phyloP scores from a whole-genome alignment of 495 filamentous ascomycete species.

The Tirmania nivea region DNA sequence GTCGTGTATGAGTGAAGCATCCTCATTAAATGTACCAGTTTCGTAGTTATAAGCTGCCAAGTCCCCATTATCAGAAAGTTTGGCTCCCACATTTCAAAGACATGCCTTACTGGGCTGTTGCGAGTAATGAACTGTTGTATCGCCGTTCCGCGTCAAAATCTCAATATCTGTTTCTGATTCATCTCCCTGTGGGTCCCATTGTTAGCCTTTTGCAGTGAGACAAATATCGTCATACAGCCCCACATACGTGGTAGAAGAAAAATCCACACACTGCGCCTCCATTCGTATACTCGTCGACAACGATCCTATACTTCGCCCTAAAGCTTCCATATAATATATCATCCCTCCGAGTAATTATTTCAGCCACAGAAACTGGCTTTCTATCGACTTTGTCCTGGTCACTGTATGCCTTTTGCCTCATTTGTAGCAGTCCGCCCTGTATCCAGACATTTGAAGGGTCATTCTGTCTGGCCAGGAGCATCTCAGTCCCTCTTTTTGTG shows the following conservation, averaged over 20 bases:
- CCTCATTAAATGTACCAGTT: slow-evolving; percentile 1
- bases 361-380: slow-evolving; percentile 11
- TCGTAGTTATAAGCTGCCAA: slow-evolving; percentile 7
- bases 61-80: neutral
- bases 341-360: slow-evolving; percentile 9
- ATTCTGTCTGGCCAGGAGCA: slow-evolving; percentile 7
- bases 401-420: slow-evolving; percentile 10
- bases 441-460: slow-evolving; percentile 15
- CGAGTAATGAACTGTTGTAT: slow-evolving; percentile 12
- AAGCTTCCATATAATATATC: slow-evolving; percentile 18
- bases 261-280: slow-evolving; percentile 16
- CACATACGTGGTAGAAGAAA: slow-evolving; percentile 16
- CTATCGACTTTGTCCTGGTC: neutral
- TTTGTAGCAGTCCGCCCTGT: slow-evolving; percentile 9
- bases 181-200: slow-evolving; percentile 8
- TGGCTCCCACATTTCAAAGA: neutral
- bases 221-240: too few species aligned
- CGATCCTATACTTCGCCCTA: slow-evolving; percentile 11
- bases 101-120: slow-evolving; percentile 13
- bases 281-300: slow-evolving; percentile 1
- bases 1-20: slow-evolving; percentile 6
- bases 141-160: slow-evolving; percentile 8
- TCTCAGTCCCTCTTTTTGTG: neutral
- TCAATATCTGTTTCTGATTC: slow-evolving; percentile 15
- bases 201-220: neutral